Conservation (phyloP, 805 yeast species). For the Candida tammaniensis region DNA sequence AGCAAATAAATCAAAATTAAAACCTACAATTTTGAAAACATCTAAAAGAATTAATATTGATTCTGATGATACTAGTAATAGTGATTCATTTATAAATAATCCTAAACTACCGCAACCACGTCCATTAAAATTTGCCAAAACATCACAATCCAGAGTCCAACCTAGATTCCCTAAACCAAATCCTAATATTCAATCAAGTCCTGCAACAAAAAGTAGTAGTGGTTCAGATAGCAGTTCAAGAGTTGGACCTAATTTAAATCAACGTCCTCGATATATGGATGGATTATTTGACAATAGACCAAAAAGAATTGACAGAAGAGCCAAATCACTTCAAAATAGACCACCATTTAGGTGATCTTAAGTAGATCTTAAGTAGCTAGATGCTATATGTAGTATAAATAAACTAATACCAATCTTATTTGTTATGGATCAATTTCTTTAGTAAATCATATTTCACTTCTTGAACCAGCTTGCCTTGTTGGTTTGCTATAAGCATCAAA, state of each 20-base stretch:
- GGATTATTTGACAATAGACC: slow-evolving; percentile 29
- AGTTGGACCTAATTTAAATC: slow-evolving; percentile 38
- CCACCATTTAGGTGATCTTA: slow-evolving; percentile 19
- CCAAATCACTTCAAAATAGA: slow-evolving; percentile 9
- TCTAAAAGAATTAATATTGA: slow-evolving; percentile 5
- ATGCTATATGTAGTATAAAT: slow-evolving; percentile 1
- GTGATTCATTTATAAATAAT: slow-evolving; percentile 16
- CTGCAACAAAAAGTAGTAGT: neutral
- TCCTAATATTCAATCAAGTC: neutral
- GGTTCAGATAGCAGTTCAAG: neutral
- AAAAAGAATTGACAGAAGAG: slow-evolving; percentile 6
- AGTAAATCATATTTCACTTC: slow-evolving; percentile 41
- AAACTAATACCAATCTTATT: slow-evolving; percentile 7
- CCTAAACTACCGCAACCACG: slow-evolving; percentile 24
- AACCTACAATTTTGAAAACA: slow-evolving; percentile 4
- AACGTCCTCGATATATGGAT: slow-evolving; percentile 41
- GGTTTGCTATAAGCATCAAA: slow-evolving; percentile 26
- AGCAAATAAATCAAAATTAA: slow-evolving; percentile 8
- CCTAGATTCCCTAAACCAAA: slow-evolving; percentile 2
- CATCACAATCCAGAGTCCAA: slow-evolving; percentile 1
- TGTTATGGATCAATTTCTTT: slow-evolving; percentile 24
- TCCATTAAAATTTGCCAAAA: too few species aligned
- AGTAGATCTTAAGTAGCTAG: neutral
- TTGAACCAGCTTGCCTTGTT: slow-evolving; percentile 42
- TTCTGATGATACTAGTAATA: slow-evolving; percentile 3